These are phyloP conservation scores for Nymphaea colorata DNA, from an alignment of 164 flowering plant species.

Conservation along the genomic window DNA sequence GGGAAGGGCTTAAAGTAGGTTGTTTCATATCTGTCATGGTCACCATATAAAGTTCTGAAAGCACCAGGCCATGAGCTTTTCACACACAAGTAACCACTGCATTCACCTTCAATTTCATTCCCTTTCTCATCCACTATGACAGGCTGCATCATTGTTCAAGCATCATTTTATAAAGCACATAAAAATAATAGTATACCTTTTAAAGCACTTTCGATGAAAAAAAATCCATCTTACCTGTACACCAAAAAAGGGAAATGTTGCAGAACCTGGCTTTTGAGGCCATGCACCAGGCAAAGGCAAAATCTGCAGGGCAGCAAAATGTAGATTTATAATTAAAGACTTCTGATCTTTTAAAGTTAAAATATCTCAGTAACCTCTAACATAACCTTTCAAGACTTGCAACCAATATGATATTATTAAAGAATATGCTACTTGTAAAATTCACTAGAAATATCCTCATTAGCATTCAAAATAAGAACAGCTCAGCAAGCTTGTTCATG, in stretches of 20 bases:
- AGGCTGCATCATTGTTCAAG: slow-evolving; percentile 24
- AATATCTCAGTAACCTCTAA: too few species aligned
- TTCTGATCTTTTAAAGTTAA: too few species aligned
- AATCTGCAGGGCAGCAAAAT: slow-evolving; percentile 40
- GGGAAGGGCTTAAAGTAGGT: slow-evolving; percentile 92
- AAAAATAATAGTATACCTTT: background rate
- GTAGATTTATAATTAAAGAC: too few species aligned
- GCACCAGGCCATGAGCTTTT: slow-evolving; percentile 97
- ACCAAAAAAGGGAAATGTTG: slow-evolving; percentile 97
- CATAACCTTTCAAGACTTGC: too few species aligned
- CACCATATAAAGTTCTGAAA: slow-evolving; percentile 91
- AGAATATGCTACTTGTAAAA: too few species aligned
- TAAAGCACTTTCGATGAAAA: background rate
- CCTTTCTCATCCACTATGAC: slow-evolving; percentile 98
- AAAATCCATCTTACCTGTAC: slow-evolving; percentile 32
- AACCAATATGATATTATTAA: too few species aligned
- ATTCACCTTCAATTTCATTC: slow-evolving; percentile 83
- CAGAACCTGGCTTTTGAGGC: slow-evolving; percentile 99
- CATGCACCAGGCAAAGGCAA: slow-evolving; percentile 97
- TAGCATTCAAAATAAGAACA: too few species aligned
- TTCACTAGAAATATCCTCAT: too few species aligned
- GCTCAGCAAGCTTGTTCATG: too few species aligned
- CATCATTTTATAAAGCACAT: background rate
- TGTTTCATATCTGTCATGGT: slow-evolving; percentile 97
- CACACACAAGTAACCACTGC: slow-evolving; percentile 89